A percentile compares a stretch with the other conserved stretches of the same genome.
These are phyloP conservation scores for Colletotrichum viniferum DNA, from an alignment of 2,329 filamentous ascomycete species.

Conservation along the genomic window DNA sequence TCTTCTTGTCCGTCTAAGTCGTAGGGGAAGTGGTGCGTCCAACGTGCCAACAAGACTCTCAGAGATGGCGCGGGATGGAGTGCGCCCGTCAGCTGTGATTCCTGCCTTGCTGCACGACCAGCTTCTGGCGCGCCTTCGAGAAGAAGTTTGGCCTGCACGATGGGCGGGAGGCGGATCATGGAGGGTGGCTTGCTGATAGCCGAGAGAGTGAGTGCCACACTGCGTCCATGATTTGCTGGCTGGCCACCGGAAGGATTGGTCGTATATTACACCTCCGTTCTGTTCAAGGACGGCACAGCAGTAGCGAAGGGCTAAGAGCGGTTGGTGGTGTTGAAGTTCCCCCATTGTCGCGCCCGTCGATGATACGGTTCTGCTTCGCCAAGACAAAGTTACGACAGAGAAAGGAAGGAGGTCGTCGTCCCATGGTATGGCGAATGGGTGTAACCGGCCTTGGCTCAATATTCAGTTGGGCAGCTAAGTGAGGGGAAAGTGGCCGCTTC, in stretches of 20 bases:
- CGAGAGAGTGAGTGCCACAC: not conserved
- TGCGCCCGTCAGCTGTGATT: not conserved
- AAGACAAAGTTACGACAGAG: not conserved
- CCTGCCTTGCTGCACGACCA: not conserved
- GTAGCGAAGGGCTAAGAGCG: not conserved
- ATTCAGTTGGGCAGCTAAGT: not conserved
- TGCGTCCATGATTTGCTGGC: not conserved
- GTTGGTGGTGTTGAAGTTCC: not conserved
- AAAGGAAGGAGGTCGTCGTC: not conserved
- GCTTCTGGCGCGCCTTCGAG: conserved; percentile 21
- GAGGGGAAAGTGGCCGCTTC: not conserved
- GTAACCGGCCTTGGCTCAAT: not conserved
- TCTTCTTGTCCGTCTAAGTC: not conserved
- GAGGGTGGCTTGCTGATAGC: not conserved
- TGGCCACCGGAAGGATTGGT: not conserved
- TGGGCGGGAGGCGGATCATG: not conserved
- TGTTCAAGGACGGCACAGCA: not conserved
- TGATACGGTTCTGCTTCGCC: not conserved
- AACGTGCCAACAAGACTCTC: not conserved
- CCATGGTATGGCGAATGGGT: not conserved
- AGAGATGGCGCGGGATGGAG: not conserved
- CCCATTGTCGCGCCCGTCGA: not conserved
- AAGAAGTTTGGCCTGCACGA: conserved; percentile 4
- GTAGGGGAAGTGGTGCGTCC: not conserved
- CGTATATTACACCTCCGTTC: not conserved